Percentiles rank a stretch among this genome's conserved stretches.
Conservation (phyloP, 345 rosid species). For the Brassica napus region Da-Ae NC_063437.1:14841501-14842000, state of each 20-base stretch:
- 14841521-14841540: slow-evolving; percentile 36
- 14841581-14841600: not conserved
- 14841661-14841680: slow-evolving; percentile 56
- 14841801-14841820: too few species aligned
- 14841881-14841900: too few species aligned
- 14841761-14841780: too few species aligned
- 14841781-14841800: too few species aligned
- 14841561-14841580: not conserved
- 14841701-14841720: slow-evolving; percentile 50
- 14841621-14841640: slow-evolving; percentile 78
- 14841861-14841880: too few species aligned
- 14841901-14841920: too few species aligned
- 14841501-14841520: slow-evolving; percentile 87
- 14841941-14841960: too few species aligned
- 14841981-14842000: too few species aligned
- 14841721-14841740: slow-evolving; percentile 71
- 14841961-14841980: too few species aligned
- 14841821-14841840: too few species aligned
- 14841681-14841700: slow-evolving; percentile 54
- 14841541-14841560: not conserved
- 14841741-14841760: slow-evolving; percentile 92
- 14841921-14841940: too few species aligned
- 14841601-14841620: slow-evolving; percentile 63
- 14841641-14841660: slow-evolving; percentile 76
- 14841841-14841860: too few species aligned